phyloP scores from a whole-genome alignment of 495 filamentous ascomycete species.

The Daldinia decipiens region DNA sequence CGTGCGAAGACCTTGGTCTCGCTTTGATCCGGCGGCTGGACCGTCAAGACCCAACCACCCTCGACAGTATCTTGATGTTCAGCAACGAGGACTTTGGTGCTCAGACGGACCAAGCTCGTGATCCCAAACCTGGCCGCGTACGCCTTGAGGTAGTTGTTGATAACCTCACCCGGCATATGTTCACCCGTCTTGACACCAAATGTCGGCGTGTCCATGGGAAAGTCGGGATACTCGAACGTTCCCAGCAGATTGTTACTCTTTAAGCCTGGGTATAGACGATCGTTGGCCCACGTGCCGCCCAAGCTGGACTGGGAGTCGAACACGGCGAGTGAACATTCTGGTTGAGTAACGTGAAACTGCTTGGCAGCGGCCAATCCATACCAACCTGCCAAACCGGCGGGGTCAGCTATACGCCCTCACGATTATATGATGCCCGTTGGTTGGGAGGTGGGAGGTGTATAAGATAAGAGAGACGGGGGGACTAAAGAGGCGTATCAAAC shows the following conservation, averaged over 20 bases:
- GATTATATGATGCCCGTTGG: background rate
- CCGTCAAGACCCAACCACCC: slow-evolving; percentile 51
- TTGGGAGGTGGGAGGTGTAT: background rate
- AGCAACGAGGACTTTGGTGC: slow-evolving; percentile 61
- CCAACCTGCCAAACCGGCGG: slow-evolving; percentile 47
- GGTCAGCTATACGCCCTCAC: slow-evolving; percentile 13
- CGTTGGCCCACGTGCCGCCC: slow-evolving; percentile 75
- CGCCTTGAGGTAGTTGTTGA: slow-evolving; percentile 69
- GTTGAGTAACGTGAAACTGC: slow-evolving; percentile 55
- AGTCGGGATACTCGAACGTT: slow-evolving; percentile 76
- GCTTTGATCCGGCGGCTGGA: slow-evolving; percentile 31
- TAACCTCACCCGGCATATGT: slow-evolving; percentile 71
- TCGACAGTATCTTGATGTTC: slow-evolving; percentile 53
- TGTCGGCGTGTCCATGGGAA: slow-evolving; percentile 70
- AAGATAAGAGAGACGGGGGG: background rate
- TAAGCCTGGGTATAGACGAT: slow-evolving; percentile 72
- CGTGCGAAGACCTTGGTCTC: slow-evolving; percentile 41
- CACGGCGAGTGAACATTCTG: slow-evolving; percentile 50
- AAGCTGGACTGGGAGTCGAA: slow-evolving; percentile 57
- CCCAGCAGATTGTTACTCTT: slow-evolving; percentile 68
- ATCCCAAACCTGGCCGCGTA: slow-evolving; percentile 68
- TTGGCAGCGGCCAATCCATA: slow-evolving; percentile 56
- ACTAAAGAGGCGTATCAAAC: slow-evolving; percentile 13
- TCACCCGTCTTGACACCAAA: slow-evolving; percentile 69
- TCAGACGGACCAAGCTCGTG: slow-evolving; percentile 60